Conservation (phyloP, 192 early-diverging fungal genomes). For the Coemansia sp. region DNA sequence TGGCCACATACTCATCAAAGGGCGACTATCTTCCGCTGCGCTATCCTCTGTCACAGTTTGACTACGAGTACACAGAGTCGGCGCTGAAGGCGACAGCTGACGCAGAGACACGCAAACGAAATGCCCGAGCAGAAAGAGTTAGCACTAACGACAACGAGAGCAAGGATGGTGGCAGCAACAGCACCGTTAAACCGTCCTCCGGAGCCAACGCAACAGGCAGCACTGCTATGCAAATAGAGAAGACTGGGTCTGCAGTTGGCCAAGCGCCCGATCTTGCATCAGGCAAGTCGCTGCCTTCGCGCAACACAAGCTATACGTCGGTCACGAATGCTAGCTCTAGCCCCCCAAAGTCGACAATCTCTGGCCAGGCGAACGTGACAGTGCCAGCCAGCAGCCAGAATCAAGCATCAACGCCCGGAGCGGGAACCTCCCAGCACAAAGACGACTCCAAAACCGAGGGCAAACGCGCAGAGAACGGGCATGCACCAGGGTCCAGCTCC, state of each 20-base stretch:
- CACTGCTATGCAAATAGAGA: background rate
- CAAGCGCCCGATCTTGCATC: background rate
- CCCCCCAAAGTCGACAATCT: constrained; percentile 8
- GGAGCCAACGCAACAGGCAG: background rate
- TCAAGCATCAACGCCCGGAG: background rate
- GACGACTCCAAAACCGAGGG: constrained; percentile 5
- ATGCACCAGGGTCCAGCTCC: background rate
- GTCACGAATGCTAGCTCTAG: constrained; percentile 19
- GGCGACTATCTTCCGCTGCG: constrained; percentile 50
- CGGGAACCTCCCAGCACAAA: background rate
- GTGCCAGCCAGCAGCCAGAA: constrained; percentile 2
- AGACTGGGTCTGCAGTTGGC: background rate
- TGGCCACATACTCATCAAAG: constrained; percentile 55
- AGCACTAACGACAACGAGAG: background rate
- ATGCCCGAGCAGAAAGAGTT: constrained; percentile 6
- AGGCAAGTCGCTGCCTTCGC: constrained; percentile 15
- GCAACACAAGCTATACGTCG: constrained; percentile 27
- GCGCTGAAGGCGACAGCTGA: constrained; percentile 18
- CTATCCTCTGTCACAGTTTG: constrained; percentile 34
- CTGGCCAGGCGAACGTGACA: constrained; percentile 8
- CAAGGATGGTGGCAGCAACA: background rate
- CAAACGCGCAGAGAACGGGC: constrained; percentile 3
- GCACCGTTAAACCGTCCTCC: background rate
- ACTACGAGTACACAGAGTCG: constrained; percentile 33
- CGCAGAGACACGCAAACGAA: constrained; percentile 8